Evolutionary conservation across 306 rosid genomes (phyloP).

Genomic region (Prinsepia uniflora): DNA sequence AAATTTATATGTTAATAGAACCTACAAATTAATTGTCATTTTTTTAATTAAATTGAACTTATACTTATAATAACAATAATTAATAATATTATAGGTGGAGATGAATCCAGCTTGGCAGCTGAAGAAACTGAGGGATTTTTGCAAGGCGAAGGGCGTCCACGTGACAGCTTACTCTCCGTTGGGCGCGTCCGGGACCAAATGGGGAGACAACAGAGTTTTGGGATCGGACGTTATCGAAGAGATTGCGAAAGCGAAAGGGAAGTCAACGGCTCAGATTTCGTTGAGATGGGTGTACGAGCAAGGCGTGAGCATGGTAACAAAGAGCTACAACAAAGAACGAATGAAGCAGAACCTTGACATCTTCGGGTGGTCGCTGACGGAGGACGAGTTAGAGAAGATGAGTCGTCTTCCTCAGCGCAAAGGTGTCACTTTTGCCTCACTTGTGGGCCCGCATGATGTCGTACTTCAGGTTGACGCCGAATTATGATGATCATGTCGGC

Average conservation of each 20-base stretch:
- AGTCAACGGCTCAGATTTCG: conserved; percentile 48
- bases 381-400: conserved; percentile 33
- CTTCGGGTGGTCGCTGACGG: conserved; percentile 36
- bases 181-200: conserved; percentile 28
- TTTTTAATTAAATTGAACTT: neutral
- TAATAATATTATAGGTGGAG: conserved; percentile 35
- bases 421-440: conserved; percentile 30
- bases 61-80: no score
- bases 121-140: conserved; percentile 34
- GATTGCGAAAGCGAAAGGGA: conserved; percentile 40
- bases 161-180: conserved; percentile 50
- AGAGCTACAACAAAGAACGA: conserved; percentile 42
- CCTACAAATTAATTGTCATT: no score
- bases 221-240: conserved; percentile 25
- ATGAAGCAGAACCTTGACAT: conserved; percentile 43
- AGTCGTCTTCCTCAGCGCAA: conserved; percentile 36
- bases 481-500: conserved; percentile 19
- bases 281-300: conserved; percentile 49
- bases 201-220: conserved; percentile 36
- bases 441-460: conserved; percentile 37
- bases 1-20: no score
- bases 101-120: conserved; percentile 54
- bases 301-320: conserved; percentile 41
- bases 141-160: conserved; percentile 39
- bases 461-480: conserved; percentile 35